These are phyloP conservation scores for Calvatia gigantea DNA, from an alignment of 768 basidiomycete species.

Conservation along the genomic window DNA sequence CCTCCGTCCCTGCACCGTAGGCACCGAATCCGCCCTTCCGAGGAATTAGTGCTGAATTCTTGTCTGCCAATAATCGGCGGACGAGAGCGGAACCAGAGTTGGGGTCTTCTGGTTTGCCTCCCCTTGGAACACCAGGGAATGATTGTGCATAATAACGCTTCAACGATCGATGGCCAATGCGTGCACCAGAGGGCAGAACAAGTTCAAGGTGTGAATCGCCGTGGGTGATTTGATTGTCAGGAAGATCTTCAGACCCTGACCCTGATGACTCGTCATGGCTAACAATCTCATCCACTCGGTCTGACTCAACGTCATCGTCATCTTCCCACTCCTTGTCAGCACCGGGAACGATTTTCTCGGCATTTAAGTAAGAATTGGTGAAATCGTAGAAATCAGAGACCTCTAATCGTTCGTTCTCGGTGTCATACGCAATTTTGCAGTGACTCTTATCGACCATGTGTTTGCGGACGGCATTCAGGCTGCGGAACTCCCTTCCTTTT, in stretches of 20 bases:
- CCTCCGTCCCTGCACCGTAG: conserved; percentile 75
- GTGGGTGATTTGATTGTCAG: conserved; percentile 59
- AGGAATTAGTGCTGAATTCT: conserved; percentile 82
- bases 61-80: conserved; percentile 74
- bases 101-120: conserved; percentile 50
- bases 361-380: conserved; percentile 67
- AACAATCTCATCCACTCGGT: conserved; percentile 40
- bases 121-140: conserved; percentile 44
- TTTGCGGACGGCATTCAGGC: conserved; percentile 83
- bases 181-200: conserved; percentile 87
- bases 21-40: conserved; percentile 84
- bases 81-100: conserved; percentile 77
- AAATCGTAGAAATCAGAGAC: conserved; percentile 95
- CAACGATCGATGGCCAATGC: conserved; percentile 90
- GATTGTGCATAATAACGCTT: conserved; percentile 84
- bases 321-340: conserved; percentile 44
- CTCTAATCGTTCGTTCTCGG: conserved; percentile 76
- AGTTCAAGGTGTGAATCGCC: conserved; percentile 85
- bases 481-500: conserved; percentile 76
- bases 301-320: conserved; percentile 41
- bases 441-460: conserved; percentile 97
- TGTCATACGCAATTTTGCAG: conserved; percentile 93
- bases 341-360: conserved; percentile 36
- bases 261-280: conserved; percentile 20
- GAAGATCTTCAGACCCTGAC: conserved; percentile 32